Evolutionary conservation across 352 stramenopile species (phyloP), one percentile per base, ranked within the genome.

Genomic region (Globisporangium heterothallicum): DNA sequence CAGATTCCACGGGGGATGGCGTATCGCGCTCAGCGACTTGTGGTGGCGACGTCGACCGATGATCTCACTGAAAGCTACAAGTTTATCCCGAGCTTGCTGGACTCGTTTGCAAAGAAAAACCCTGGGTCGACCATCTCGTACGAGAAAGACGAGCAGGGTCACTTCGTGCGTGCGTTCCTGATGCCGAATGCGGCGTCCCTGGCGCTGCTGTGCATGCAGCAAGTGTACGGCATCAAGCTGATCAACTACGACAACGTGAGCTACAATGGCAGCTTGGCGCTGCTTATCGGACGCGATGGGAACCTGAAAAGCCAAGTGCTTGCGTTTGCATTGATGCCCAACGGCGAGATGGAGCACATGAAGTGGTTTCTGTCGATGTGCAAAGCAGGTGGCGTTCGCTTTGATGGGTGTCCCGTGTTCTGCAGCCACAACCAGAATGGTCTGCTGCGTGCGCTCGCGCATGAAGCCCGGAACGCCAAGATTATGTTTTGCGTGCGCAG

Each of bases 11-110:
- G 78, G 14, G 75, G 80, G 19, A 84, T 92, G 75, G 80, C 80
- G 16, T 92, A 92, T 45, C 78, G 80, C 22, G 80, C 80, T 0
- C 79, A 92, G 55, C 72, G 76, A 3, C 50, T 92, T 9, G 79
- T 92, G 7, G 77, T 88, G 24, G 72, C 74, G 0, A 81, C 72
- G 14, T 92, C 80, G 2, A 87, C 79, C 0, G 78, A 92, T 35
- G 80, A 92, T 48, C 57, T 92, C 27, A 79, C 78, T 0, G 80
- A 92, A 46, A 88, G 77, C 61, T 92, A 92, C 70, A 92, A 92
- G 64, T 92, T 87, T 50, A 84, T 92, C 9, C 76, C 80, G 14
- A 86, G 74, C 45, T 53, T 92, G 25, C 58, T 89, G 4, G 70
- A 86, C 36, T 81, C 75, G 10, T 87, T 92, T 57, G 63, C 59